phyloP scores from a whole-genome alignment of 306 rosid genomes.

The Citrullus mucosospermus region DNA sequence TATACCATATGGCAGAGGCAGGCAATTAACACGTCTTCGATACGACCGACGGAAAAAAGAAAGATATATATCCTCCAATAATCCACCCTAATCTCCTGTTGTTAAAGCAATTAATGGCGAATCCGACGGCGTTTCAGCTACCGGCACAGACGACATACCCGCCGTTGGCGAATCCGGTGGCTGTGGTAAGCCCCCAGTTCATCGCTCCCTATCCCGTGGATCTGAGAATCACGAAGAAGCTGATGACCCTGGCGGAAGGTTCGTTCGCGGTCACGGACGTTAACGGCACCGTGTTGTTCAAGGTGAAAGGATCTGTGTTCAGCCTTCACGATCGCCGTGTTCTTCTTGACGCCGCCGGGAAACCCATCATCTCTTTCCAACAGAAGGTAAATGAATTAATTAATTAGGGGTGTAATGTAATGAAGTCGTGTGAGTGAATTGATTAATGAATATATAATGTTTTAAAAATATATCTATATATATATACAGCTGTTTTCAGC shows the following conservation, averaged over 20 bases:
- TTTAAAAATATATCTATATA: too few relatives aligned
- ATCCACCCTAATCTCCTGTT: not conserved
- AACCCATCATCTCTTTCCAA: conserved; percentile 19
- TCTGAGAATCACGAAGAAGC: conserved; percentile 17
- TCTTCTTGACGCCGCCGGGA: conserved; percentile 18
- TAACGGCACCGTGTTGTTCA: conserved; percentile 26
- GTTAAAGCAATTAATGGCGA: not conserved
- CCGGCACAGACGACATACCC: conserved; percentile 3
- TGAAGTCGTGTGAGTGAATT: too few relatives aligned
- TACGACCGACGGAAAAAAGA: not conserved
- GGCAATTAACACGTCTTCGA: not conserved
- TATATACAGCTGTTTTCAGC: conserved; percentile 13
- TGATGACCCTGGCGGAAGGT: conserved; percentile 21
- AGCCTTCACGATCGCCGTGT: conserved; percentile 22
- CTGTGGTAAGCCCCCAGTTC: conserved; percentile 18
- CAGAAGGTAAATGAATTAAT: conserved; percentile 14
- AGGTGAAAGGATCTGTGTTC: conserved; percentile 21
- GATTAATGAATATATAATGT: too few relatives aligned
- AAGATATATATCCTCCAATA: not conserved
- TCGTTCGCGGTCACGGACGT: conserved; percentile 19
- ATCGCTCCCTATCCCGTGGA: conserved; percentile 24
- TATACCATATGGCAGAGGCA: not conserved
- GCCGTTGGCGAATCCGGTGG: conserved; percentile 7
- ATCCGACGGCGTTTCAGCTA: not conserved
- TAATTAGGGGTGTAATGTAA: too few relatives aligned